Evolutionary conservation across 768 basidiomycete species (phyloP), one percentile per base, ranked within the genome.

Genomic region (Rossbeevera mucosa): DNA sequence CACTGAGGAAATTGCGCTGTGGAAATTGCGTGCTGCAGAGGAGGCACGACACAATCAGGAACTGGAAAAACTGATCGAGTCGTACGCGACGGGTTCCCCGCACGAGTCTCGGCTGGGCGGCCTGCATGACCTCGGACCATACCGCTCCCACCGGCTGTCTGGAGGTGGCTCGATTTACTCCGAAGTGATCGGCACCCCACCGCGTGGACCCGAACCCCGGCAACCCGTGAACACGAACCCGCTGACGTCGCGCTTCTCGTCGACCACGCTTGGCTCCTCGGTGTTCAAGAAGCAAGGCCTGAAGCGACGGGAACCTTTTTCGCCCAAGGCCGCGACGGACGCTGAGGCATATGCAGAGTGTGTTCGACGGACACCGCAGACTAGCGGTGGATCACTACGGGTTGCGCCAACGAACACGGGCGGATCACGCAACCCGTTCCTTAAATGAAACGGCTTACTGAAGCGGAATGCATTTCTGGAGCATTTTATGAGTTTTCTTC

Each of bases 191-290:
- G 87, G 88, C 18, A 62, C 74, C 30, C 81, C 80, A 55, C 77
- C 79, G 28, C 72, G 72, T 24, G 78, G 74, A 38, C 83, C 88
- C 6, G 85, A 88, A 60, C 81, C 86, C n/a, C 78, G 87, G n/a
- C 79, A 84, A 67, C 86, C 88, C 18, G 75, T 88, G 57, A 78
- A 77, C 70, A 72, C 68, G 36, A 71, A 76, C 26, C 63, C 72
- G 29, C 59, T 76, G 51, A 63, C 71, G 6, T 77, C 78, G 53
- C 71, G 79, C 48, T 78, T 79, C 63, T 83, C 80, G 21, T 65
- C 69, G 25, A 76, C 75, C 45, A 78, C 77, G 29, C 58, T 69
- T 45, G 71, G 71, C 38, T 76, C 73, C 31, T 74, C 71, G 20
- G 52, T 64, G 53, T 57, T 57, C 55, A 65, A 67, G 61, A 61